phyloP scores from a whole-genome alignment of 805 yeast species.

The Priceomyces medius region DNA sequence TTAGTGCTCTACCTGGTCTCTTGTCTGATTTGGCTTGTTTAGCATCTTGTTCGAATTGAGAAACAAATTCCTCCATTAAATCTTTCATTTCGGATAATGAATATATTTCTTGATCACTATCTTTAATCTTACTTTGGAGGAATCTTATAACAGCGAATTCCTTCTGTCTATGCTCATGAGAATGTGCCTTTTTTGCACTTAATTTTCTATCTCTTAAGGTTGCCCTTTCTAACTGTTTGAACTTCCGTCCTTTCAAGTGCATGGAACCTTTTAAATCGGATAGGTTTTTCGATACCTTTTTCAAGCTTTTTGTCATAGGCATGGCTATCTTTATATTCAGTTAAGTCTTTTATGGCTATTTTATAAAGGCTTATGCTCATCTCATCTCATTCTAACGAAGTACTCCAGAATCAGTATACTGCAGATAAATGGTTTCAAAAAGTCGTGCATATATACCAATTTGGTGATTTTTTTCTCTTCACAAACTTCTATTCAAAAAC shows the following conservation, averaged over 20 bases:
- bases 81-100: constrained; percentile 56
- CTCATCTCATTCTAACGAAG: constrained; percentile 3
- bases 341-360: neutral
- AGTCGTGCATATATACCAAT: constrained; percentile 14
- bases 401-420: neutral
- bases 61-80: constrained; percentile 60
- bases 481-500: constrained; percentile 3
- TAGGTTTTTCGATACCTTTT: constrained; percentile 62
- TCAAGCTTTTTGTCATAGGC: constrained; percentile 69
- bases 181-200: constrained; percentile 54
- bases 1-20: constrained; percentile 86
- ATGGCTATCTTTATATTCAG: constrained; percentile 28
- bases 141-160: constrained; percentile 60
- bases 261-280: constrained; percentile 54
- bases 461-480: constrained; percentile 10
- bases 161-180: constrained; percentile 56
- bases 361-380: neutral
- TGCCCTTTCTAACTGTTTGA: constrained; percentile 82
- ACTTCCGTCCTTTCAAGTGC: constrained; percentile 89
- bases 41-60: constrained; percentile 75
- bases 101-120: constrained; percentile 35
- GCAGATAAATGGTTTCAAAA: constrained; percentile 9
- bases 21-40: constrained; percentile 58
- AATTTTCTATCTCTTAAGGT: constrained; percentile 77
- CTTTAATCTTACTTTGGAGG: constrained; percentile 38